Evolutionary conservation across 352 stramenopile genomes (phyloP), one percentile per base, ranked within the genome.

Genomic region (Pythium coloratum): DNA sequence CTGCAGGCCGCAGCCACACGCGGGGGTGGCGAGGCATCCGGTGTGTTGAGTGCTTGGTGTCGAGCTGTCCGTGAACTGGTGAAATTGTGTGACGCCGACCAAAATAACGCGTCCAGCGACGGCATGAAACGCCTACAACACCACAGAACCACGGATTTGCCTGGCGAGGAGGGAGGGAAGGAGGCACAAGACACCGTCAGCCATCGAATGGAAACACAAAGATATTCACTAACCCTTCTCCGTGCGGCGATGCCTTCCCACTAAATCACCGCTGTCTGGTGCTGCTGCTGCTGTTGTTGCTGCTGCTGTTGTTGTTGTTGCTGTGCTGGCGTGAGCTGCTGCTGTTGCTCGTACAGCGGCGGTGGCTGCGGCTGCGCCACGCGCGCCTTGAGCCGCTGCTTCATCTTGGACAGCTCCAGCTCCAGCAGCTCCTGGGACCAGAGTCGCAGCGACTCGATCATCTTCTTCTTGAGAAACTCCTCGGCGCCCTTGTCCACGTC

Each of bases 401-500:
- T 92, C 51, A 92, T 78, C 44, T 86, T 84, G 14, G 71, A 69
- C 16, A 92, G 58, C 62, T 92, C 84, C 12, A 80, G 70, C 49
- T 88, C 77, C 73, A 90, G 78, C 9, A 92, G 70, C 55, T 92
- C 84, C 55, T 92, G 81, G 2, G 84, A 90, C 84, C 84, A 92
- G 14, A 68, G 33, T 0, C 84, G 81, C 47, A 92, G 61, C 14
- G 79, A 81, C 47, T 89, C 84, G 51, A 90, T 76, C 82, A 92
- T 91, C 59, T 90, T 91, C 71, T 90, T 90, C 40, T 87, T 88
- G 7, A 90, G 59, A 33, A 82, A 83, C 55, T 88, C 82, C 44
- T 91, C 81, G 3, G 80, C 75, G 6, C 78, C 58, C 6, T 57
- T 59, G 0, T 71, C 67, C 24, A 68, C 76, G n/a, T 85, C 78